Percentiles rank a stretch among this genome's conserved stretches.
Conservation (phyloP, 768 basidiomycete species). For the Chalciporus chontae region DNA sequence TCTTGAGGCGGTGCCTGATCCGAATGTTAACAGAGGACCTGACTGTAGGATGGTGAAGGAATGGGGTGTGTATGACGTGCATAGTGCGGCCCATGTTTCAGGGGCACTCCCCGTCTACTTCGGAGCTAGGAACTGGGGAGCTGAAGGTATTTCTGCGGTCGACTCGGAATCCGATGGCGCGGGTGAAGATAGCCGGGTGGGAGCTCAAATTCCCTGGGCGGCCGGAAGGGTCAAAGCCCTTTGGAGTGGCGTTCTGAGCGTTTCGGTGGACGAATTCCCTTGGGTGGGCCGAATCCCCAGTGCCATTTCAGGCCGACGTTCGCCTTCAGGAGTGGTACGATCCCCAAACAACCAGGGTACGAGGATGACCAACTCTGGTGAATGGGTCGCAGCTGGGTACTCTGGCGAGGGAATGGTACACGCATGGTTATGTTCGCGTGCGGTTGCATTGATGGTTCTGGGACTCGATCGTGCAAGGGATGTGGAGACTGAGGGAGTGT, state of each 20-base stretch:
- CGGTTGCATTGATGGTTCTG: constrained; percentile 58
- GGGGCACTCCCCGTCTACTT: constrained; percentile 57
- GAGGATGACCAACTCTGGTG: constrained; percentile 41
- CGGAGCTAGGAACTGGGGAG: constrained; percentile 41
- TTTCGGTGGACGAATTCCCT: constrained; percentile 58
- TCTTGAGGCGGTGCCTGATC: constrained; percentile 27
- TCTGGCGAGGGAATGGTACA: constrained; percentile 74
- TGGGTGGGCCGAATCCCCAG: constrained; percentile 68
- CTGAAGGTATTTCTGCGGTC: constrained; percentile 28
- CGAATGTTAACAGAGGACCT: neutral
- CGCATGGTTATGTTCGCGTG: constrained; percentile 61
- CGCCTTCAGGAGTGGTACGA: constrained; percentile 10
- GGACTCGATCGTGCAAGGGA: constrained; percentile 29
- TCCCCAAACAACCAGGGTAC: constrained; percentile 2
- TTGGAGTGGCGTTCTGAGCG: constrained; percentile 64
- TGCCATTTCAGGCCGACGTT: constrained; percentile 41
- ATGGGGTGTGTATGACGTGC: constrained; percentile 32
- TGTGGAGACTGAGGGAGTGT: constrained; percentile 15
- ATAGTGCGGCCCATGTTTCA: constrained; percentile 40
- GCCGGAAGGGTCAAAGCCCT: constrained; percentile 48
- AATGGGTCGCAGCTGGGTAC: constrained; percentile 73
- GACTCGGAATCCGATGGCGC: constrained; percentile 9
- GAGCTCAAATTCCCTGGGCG: constrained; percentile 28
- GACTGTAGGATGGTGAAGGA: constrained; percentile 25
- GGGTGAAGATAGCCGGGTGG: constrained; percentile 13